Base-by-base conservation (phyloP, 1,284 basidiomycete genomes). In the Leccinum angustisporum region DNA sequence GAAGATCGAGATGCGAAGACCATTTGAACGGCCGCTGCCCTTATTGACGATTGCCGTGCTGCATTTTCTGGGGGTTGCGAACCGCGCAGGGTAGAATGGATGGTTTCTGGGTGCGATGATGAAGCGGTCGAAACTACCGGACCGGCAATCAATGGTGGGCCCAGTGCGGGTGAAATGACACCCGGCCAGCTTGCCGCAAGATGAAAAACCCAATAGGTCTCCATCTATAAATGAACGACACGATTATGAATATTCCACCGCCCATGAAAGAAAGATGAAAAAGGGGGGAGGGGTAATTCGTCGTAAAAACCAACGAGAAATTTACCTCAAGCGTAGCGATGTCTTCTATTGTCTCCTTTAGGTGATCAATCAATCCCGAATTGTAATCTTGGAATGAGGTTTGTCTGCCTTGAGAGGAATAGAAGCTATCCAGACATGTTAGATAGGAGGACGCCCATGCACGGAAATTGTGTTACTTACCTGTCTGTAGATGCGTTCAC, bases 381-480 rank as follows among this genome's bases (percentile, higher is more conserved):
- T 94, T 94, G 68, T 85, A 80, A 74, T 94, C 92, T 36, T 85
- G 83, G 72, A 94, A 94, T 1, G 88, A 87, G 2, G 91, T 92
- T 65, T 86, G 85, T 60, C 92, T 80, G 46, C 92, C 92, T 77
- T 94, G 92, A 13, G 90, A 91, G 51, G 90, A 90, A 78, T 94
- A 94, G 76, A 94, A 94, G 72, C 90, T 91, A 66, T 16, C 53
- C 27, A 46, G 38, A 18, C 38, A 48, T 54, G 11, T 36, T 25
- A 71, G 16, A 72, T 11, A 36, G 16, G 48, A 54, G 14, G 34
- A 54, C 52, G 38, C 36, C 16, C 48, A 21, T 52, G 34, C 21
- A 64, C 59, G 57, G 48, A 46, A 54, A 34, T 56, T 38, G 50
- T 14, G 52, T 16, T 66, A 87, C 89, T 14, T 66, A 87, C 89